A percentile compares a stretch with the other conserved stretches of the same genome.
phyloP scores from a whole-genome alignment of 2,329 filamentous ascomycete species.

The Ophiostoma piceae region DNA sequence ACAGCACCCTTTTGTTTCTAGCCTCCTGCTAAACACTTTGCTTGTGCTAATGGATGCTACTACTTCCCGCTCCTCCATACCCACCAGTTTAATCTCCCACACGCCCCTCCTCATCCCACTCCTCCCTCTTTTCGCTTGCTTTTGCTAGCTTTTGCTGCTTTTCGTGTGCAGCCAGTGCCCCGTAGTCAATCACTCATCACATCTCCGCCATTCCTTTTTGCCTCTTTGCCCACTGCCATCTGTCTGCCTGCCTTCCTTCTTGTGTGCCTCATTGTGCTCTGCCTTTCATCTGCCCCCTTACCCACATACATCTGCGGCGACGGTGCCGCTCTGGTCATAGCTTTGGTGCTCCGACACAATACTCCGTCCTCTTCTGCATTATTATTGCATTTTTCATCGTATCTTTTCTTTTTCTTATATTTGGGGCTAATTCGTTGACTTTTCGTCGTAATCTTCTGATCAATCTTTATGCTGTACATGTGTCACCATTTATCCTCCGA shows the following conservation, averaged over 20 bases:
- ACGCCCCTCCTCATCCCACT: conserved; percentile 4
- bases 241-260: neutral
- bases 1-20: conserved; percentile 10
- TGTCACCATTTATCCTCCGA: conserved; percentile 6
- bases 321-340: conserved; percentile 10
- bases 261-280: neutral
- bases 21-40: neutral
- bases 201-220: neutral
- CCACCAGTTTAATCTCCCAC: conserved; percentile 7
- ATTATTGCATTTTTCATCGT: no score
- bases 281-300: neutral
- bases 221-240: neutral
- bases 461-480: neutral
- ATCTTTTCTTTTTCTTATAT: neutral
- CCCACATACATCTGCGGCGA: conserved; percentile 12
- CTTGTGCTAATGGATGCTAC: neutral
- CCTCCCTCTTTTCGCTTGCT: neutral
- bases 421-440: neutral
- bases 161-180: neutral
- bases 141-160: neutral
- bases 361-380: neutral
- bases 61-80: neutral
- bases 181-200: neutral
- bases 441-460: neutral
- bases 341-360: neutral